Conservation (phyloP, 2,329 filamentous ascomycete genomes). For the Cercospora canescens region DNA sequence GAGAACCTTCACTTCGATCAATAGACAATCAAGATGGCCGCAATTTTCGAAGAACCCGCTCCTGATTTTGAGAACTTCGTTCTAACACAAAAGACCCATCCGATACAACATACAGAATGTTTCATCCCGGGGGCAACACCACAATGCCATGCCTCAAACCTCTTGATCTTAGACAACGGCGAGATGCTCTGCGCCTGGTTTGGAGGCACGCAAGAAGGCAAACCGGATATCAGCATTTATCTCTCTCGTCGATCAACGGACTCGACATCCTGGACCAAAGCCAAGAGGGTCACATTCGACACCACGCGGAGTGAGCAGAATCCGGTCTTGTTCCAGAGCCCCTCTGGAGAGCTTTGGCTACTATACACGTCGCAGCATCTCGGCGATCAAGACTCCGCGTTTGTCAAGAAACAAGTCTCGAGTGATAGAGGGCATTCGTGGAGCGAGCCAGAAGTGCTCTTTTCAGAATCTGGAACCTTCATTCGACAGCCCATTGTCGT, state of each 20-base stretch:
- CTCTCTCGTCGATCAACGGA: constrained; percentile 5
- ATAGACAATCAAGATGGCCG: neutral
- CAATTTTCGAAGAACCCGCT: neutral
- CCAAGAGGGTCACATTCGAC: constrained; percentile 17
- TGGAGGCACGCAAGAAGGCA: constrained; percentile 22
- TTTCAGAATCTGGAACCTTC: constrained; percentile 19
- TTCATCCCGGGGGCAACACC: constrained; percentile 18
- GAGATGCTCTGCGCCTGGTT: constrained; percentile 26
- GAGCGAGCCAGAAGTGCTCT: constrained; percentile 9
- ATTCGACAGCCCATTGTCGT: constrained; percentile 21
- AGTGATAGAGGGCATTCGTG: constrained; percentile 12
- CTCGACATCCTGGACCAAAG: constrained; percentile 15
- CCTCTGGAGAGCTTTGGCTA: constrained; percentile 18
- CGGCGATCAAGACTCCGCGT: constrained; percentile 21
- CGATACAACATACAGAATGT: constrained; percentile 15
- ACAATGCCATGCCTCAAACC: constrained; percentile 23
- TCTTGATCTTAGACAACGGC: constrained; percentile 18
- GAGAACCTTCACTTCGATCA: neutral
- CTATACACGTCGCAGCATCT: constrained; percentile 21
- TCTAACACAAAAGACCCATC: constrained; percentile 8
- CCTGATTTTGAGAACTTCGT: constrained; percentile 2
- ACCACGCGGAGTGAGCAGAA: constrained; percentile 21
- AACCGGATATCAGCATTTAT: constrained; percentile 24
- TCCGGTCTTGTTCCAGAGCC: constrained; percentile 19
- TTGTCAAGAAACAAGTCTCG: constrained; percentile 19